Conservation (phyloP, 805 yeast species). For the Metschnikowia bowlesiae region DNA sequence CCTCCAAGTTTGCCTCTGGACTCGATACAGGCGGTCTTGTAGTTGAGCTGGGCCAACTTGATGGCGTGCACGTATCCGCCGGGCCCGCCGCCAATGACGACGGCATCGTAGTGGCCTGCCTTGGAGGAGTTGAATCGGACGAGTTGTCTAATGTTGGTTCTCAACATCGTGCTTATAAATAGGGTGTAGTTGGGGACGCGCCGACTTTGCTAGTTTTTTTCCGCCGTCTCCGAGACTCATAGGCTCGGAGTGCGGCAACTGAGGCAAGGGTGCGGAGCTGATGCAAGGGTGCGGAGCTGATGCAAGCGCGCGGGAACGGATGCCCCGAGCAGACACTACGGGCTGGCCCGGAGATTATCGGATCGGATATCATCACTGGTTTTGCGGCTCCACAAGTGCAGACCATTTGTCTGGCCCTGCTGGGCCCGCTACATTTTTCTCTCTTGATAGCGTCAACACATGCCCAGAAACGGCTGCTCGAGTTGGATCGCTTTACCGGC, state of each 20-base stretch:
- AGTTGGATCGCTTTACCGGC: too few relatives aligned
- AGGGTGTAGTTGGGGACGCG: neutral
- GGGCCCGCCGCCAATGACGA: conserved; percentile 98
- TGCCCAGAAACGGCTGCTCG: too few relatives aligned
- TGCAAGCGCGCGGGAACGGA: neutral
- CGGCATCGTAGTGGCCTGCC: conserved; percentile 72
- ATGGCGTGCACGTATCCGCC: conserved; percentile 99
- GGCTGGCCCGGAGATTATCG: neutral
- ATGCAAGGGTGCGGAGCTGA: too few relatives aligned
- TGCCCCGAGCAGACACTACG: neutral
- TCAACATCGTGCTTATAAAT: conserved; percentile 14
- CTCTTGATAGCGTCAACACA: too few relatives aligned
- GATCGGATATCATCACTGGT: neutral
- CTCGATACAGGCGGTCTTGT: conserved; percentile 93
- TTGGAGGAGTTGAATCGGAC: conserved; percentile 41
- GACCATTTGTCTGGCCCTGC: too few relatives aligned
- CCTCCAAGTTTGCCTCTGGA: conserved; percentile 97
- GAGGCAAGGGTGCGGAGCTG: too few relatives aligned
- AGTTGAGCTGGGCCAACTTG: conserved; percentile 95
- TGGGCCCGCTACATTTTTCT: too few relatives aligned
- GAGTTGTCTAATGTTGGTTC: conserved; percentile 28
- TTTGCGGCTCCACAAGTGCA: too few relatives aligned
- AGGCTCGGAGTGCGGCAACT: conserved; percentile 1
- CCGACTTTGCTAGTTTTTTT: conserved; percentile 2
- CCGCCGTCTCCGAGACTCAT: conserved; percentile 1